Conservation (phyloP, 2,329 filamentous ascomycete genomes). For the Neofusicoccum sp. region DNA sequence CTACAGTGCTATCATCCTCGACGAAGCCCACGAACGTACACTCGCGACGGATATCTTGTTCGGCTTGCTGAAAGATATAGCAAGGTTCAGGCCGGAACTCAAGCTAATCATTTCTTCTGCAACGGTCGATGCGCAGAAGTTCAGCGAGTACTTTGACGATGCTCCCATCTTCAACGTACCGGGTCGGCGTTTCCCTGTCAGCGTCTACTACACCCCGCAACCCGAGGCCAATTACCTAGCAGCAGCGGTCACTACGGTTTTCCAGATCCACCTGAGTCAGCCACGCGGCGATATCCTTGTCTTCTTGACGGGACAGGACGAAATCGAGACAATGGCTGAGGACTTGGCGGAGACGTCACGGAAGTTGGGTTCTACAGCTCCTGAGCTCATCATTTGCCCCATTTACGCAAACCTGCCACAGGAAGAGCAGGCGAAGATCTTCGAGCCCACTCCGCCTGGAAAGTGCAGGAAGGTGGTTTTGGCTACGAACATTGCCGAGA, state of each 20-base stretch:
- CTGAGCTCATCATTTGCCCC: slow-evolving; percentile 84
- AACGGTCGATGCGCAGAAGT: slow-evolving; percentile 91
- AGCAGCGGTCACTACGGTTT: slow-evolving; percentile 87
- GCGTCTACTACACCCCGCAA: slow-evolving; percentile 84
- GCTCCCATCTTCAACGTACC: slow-evolving; percentile 94
- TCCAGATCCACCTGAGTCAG: slow-evolving; percentile 90
- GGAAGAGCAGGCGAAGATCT: slow-evolving; percentile 88
- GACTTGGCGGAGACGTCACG: slow-evolving; percentile 81
- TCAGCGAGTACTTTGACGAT: slow-evolving; percentile 86
- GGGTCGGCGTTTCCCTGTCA: slow-evolving; percentile 82
- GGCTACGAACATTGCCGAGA: slow-evolving; percentile 97
- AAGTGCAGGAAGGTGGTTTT: slow-evolving; percentile 86
- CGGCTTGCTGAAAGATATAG: slow-evolving; percentile 84
- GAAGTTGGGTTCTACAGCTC: slow-evolving; percentile 80
- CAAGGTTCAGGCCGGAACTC: slow-evolving; percentile 76
- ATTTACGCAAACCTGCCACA: slow-evolving; percentile 93
- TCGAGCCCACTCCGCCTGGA: slow-evolving; percentile 78
- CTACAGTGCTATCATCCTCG: slow-evolving; percentile 91
- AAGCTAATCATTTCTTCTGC: slow-evolving; percentile 91
- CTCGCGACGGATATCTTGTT: slow-evolving; percentile 88
- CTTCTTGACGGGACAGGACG: slow-evolving; percentile 93
- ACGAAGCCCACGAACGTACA: slow-evolving; percentile 94
- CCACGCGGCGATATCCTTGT: slow-evolving; percentile 83
- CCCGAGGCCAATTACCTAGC: slow-evolving; percentile 93
- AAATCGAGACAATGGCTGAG: slow-evolving; percentile 85